Base-by-base conservation (phyloP, 192 early-diverging fungal genomes). In the Fimicolochytrium jonesii region DNA sequence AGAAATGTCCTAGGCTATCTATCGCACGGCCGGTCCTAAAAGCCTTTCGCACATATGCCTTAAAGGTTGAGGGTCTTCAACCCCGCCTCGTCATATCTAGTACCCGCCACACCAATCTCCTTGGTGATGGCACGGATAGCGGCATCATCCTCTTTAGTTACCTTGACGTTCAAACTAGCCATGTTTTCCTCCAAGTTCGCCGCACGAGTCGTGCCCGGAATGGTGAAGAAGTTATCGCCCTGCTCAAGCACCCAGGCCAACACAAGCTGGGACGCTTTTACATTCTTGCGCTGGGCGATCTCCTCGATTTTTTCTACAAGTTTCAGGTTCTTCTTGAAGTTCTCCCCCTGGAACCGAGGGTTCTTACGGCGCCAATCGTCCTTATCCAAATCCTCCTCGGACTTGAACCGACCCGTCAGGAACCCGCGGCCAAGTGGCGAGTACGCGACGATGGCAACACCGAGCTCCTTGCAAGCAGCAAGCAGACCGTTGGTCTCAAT, bases 401-500 rank as follows among this genome's bases (percentile, higher is more conserved):
- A 70, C 51, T 71, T 73, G 60, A 84, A 80, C 11, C 74, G 68
- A 15, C 88, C 86, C 1, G 84, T 83, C 48, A 90, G 58, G 35
- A 88, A 81, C 4, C 90, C 90, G 43, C 74, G 68, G 17, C 78
- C 78, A 26, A 78, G 63, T 2, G 76, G 68, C 11, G 64, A 71
- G 51, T 73, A 66, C 22, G 92, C 86, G 20, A 93, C 72, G 9
- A 77, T 61, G 23, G 76, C 62, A 39, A 81, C 65, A 7, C 73
- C 76, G 33, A 81, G 64, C 34, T 76, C 86, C 47, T 86, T 79
- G 65, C 88, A 90, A 15, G 84, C 68, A 29, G 83, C 76, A 20
- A 90, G 77, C 25, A 90, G 54, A 0, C 84, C 88, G 43, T 86
- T 78, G 3, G 67, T 79, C 68, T 88, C 85, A n/a, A 87, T 84